A percentile compares a stretch with the other conserved stretches of the same genome.
Conservation (phyloP, 2,329 filamentous ascomycete genomes). For the Colletotrichum neosansevieriae region DNA sequence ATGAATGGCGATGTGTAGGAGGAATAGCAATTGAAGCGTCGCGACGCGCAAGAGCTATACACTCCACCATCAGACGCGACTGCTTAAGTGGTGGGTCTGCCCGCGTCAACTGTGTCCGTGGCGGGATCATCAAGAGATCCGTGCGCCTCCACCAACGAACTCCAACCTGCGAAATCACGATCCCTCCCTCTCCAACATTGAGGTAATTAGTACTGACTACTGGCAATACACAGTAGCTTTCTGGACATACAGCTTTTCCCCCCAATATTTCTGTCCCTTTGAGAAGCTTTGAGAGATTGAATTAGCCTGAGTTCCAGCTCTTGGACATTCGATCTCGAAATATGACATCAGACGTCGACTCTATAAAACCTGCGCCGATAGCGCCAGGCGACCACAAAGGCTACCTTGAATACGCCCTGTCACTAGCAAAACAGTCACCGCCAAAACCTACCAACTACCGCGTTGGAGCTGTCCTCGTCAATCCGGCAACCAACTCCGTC, state of each 20-base stretch:
- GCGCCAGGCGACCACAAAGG: slow-evolving; percentile 57
- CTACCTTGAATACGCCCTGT: slow-evolving; percentile 78
- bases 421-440: slow-evolving; percentile 82
- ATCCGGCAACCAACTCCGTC: slow-evolving; percentile 66
- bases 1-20: slow-evolving; percentile 13
- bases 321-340: not conserved
- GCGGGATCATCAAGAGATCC: not conserved
- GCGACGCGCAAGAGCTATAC: slow-evolving; percentile 24
- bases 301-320: no score
- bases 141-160: slow-evolving; percentile 22
- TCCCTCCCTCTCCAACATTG: not conserved
- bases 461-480: slow-evolving; percentile 89
- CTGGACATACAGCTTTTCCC: no score
- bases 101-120: not conserved
- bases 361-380: slow-evolving; percentile 42
- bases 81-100: slow-evolving; percentile 35
- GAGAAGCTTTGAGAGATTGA: no score
- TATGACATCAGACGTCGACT: slow-evolving; percentile 34
- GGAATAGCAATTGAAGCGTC: slow-evolving; percentile 7
- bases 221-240: not conserved
- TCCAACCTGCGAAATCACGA: not conserved
- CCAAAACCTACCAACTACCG: slow-evolving; percentile 93
- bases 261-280: no score
- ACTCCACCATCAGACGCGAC: slow-evolving; percentile 30
- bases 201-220: no score